phyloP scores from a whole-genome alignment of 495 filamentous ascomycete genomes.

The Tuber magnatum region DNA sequence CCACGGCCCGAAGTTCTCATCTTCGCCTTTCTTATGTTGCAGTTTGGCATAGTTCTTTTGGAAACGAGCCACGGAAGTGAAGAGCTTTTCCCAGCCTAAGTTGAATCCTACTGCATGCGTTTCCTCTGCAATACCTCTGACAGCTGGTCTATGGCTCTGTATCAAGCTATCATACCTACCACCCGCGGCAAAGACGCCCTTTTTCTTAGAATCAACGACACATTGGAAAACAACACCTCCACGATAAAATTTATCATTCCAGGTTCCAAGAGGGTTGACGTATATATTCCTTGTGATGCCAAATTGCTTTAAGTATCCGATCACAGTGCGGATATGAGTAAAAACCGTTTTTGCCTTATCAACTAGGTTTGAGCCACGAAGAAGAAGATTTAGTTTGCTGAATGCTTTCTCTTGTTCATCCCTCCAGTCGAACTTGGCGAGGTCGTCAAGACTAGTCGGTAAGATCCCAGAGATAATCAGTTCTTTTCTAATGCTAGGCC shows the following conservation, averaged over 20 bases:
- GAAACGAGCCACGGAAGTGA: conserved; percentile 55
- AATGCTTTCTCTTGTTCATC: conserved; percentile 69
- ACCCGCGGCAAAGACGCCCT: conserved; percentile 84
- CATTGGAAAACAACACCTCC: conserved; percentile 88
- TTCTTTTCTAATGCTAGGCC: conserved; percentile 78
- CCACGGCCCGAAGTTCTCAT: conserved; percentile 42
- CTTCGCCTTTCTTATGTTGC: conserved; percentile 40
- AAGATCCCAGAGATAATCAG: conserved; percentile 73
- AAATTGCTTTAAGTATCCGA: conserved; percentile 67
- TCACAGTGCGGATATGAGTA: conserved; percentile 67
- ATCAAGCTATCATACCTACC: conserved; percentile 89
- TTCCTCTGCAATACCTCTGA: conserved; percentile 47
- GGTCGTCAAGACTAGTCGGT: conserved; percentile 83
- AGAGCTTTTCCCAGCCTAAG: conserved; percentile 75
- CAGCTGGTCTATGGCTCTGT: conserved; percentile 57
- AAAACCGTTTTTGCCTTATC: conserved; percentile 65
- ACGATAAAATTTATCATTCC: conserved; percentile 87
- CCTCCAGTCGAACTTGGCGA: conserved; percentile 83
- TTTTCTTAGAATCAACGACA: conserved; percentile 74
- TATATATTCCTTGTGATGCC: conserved; percentile 71
- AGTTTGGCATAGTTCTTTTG: conserved; percentile 30
- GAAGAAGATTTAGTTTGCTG: conserved; percentile 60
- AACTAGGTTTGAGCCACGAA: conserved; percentile 61
- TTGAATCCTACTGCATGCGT: conserved; percentile 86
- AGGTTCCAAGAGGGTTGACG: conserved; percentile 73